Evolutionary conservation across 1,284 basidiomycete genomes (phyloP), one percentile per base, ranked within the genome.

Genomic region (Fomitiporia mediterranea): DNA sequence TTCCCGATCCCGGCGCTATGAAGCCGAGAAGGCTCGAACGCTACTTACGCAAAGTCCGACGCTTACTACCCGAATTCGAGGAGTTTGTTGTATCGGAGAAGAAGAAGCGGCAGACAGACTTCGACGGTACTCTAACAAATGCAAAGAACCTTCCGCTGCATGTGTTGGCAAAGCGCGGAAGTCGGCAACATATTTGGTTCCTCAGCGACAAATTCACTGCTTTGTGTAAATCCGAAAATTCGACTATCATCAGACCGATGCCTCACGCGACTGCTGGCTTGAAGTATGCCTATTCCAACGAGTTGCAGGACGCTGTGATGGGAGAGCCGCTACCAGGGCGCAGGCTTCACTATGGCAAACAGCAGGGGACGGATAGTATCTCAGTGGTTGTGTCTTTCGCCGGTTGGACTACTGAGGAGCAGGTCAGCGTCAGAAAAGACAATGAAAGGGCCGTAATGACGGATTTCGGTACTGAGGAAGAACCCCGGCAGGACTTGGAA

Each of bases 251-350:
- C 61, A 79, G 82, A 57, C 83, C 79, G 46, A 73, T 80, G 21
- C 86, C 86, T 0, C 89, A 91, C 62, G 74, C 72, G 19, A 74
- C 69, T 38, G 87, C 75, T 37, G 89, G 80, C 5, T 73, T 90
- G 40, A 70, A 73, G 48, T 91, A 91, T 67, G 66, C 79, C 4
- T 71, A 74, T 39, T 72, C 77, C 34, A 72, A 81, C 4, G 53
- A 62, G 5, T 69, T 90, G 35, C 83, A 88, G 57, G 74, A 74
- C 1, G 71, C 71, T 51, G 71, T 84, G 65, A 73, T 72, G 62
- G 74, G 73, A 6, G 74, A 74, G 54, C 72, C 81, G 13, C 72
- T 80, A 61, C 79, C 80, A 13, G 89, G 86, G 52, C 77, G 86
- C 57, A 59, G 84, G 57, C 69, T 87, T 37, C 72, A 75, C 61